Conservation (phyloP, 75 land plant genomes). For the Pinus albicaulis region DNA sequence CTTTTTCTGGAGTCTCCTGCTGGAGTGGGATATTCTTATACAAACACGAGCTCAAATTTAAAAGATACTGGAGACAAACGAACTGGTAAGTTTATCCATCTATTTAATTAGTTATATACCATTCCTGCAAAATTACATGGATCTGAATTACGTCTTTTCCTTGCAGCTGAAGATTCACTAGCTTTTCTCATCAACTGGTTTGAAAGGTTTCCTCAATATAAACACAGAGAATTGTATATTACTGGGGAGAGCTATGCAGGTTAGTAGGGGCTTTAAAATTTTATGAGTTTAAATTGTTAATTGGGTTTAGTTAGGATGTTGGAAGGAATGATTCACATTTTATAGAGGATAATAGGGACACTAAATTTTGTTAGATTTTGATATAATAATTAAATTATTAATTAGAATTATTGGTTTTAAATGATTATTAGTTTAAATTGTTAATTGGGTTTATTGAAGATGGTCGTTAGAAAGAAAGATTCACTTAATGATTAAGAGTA, state of each 20-base stretch:
- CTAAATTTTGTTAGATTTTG: too few relatives aligned
- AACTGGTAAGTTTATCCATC: slow-evolving; percentile 28
- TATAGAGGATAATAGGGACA: too few relatives aligned
- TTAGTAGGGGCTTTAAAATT: not conserved
- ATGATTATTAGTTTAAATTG: too few relatives aligned
- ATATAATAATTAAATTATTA: too few relatives aligned
- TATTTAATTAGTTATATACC: not conserved
- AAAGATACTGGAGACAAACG: slow-evolving; percentile 47
- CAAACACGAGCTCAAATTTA: slow-evolving; percentile 57
- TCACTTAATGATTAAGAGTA: too few relatives aligned
- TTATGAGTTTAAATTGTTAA: not conserved
- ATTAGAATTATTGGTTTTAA: too few relatives aligned
- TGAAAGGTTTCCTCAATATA: slow-evolving; percentile 77
- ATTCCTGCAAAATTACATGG: not conserved
- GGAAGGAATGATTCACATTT: too few relatives aligned
- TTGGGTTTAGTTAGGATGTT: too few relatives aligned
- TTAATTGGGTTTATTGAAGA: too few relatives aligned
- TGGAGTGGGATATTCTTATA: slow-evolving; percentile 77
- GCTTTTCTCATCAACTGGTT: slow-evolving; percentile 73
- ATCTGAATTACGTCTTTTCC: not conserved
- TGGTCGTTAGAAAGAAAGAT: too few relatives aligned
- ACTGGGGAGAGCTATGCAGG: slow-evolving; percentile 99
- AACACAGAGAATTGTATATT: slow-evolving; percentile 77
- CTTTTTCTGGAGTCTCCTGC: slow-evolving; percentile 75
- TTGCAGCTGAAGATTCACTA: slow-evolving; percentile 68